Percentiles rank a stretch among this genome's conserved stretches.
These are phyloP conservation scores for Curvularia eragrostidis DNA, from an alignment of 2,329 filamentous ascomycete species.

Conservation along the genomic window DNA sequence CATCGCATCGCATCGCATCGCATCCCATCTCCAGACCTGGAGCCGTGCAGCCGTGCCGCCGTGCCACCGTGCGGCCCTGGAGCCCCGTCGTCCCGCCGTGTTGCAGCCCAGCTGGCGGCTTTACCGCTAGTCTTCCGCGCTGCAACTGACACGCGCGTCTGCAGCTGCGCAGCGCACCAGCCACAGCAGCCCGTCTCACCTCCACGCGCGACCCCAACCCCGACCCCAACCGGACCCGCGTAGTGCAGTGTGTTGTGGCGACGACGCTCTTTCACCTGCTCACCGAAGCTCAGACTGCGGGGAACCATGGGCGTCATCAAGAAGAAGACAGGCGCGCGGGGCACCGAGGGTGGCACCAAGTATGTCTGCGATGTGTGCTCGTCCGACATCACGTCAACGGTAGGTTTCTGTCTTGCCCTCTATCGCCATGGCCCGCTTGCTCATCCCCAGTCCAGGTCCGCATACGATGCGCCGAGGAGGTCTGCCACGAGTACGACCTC, in stretches of 20 bases:
- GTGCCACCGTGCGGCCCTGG: not conserved
- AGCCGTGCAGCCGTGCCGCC: not conserved
- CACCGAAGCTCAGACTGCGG: conserved; percentile 19
- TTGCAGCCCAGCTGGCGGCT: conserved; percentile 9
- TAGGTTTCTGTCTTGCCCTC: conserved; percentile 56
- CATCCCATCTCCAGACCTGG: not conserved
- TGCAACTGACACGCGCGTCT: conserved; percentile 17
- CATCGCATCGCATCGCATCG: not conserved
- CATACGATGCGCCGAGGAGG: conserved; percentile 79
- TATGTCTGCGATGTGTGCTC: conserved; percentile 98
- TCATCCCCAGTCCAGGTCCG: conserved; percentile 70
- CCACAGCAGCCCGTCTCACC: conserved; percentile 28
- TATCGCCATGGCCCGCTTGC: not conserved
- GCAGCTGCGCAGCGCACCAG: conserved; percentile 30
- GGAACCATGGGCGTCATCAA: conserved; percentile 86
- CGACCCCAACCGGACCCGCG: not conserved
- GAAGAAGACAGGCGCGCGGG: conserved; percentile 88
- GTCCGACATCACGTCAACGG: conserved; percentile 94
- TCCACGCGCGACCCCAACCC: not conserved
- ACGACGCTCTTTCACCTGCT: conserved; percentile 10
- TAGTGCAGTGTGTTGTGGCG: not conserved
- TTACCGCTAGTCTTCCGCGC: conserved; percentile 11
- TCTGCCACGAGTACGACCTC: conserved; percentile 93
- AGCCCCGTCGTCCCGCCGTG: not conserved
- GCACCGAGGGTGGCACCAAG: conserved; percentile 78